These are phyloP conservation scores for Maudiozyma turicensis DNA, from an alignment of 805 yeast genomes.

Conservation along the genomic window DNA sequence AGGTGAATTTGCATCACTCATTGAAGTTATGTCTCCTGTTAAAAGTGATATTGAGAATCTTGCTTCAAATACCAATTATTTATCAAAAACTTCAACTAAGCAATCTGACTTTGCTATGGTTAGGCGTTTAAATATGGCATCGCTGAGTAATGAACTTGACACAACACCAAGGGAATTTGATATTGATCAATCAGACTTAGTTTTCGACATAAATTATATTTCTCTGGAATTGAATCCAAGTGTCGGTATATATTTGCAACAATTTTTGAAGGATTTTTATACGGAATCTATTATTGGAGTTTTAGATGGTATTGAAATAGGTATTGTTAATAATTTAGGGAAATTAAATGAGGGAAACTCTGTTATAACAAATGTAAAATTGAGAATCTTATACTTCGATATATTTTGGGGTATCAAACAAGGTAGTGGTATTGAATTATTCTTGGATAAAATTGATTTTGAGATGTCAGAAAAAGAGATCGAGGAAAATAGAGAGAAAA, in stretches of 20 bases:
- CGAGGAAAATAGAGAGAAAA: slow-evolving; percentile 12
- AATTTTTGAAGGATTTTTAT: slow-evolving; percentile 29
- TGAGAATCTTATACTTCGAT: slow-evolving; percentile 13
- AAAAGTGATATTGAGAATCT: neutral
- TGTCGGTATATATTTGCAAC: slow-evolving; percentile 29
- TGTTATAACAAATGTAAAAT: slow-evolving; percentile 9
- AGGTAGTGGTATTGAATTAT: slow-evolving; percentile 13
- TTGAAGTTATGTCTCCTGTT: neutral
- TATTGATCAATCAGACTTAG: slow-evolving; percentile 11
- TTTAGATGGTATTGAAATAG: slow-evolving; percentile 57
- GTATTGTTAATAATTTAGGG: slow-evolving; percentile 40
- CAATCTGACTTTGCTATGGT: neutral
- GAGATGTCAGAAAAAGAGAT: slow-evolving; percentile 13
- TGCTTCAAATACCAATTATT: neutral
- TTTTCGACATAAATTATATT: slow-evolving; percentile 37
- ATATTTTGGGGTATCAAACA: slow-evolving; percentile 15
- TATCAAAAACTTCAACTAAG: neutral
- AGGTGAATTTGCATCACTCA: slow-evolving; percentile 10
- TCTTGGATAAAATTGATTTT: slow-evolving; percentile 16
- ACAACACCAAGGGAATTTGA: neutral
- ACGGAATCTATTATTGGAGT: slow-evolving; percentile 37
- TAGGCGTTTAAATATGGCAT: neutral
- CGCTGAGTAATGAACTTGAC: neutral
- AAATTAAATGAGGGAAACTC: slow-evolving; percentile 17
- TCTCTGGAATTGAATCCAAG: slow-evolving; percentile 33